phyloP scores from a whole-genome alignment of 192 early-diverging fungal genomes.

The Geosiphon pyriformis region DNA sequence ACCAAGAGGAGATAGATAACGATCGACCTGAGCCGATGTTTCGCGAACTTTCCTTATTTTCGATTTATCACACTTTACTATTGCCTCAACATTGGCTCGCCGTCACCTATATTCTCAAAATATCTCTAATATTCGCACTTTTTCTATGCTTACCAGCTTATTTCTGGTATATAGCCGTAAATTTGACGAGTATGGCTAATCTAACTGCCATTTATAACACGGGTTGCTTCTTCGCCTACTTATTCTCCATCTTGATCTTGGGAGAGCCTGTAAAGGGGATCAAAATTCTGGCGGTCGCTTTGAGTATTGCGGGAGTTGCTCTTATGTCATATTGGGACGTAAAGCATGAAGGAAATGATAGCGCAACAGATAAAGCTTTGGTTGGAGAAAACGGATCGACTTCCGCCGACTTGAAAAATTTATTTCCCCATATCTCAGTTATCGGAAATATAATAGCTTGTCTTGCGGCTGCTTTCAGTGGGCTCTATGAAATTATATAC shows the following conservation, averaged over 20 bases:
- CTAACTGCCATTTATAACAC: slow-evolving; percentile 81
- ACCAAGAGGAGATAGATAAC: background rate
- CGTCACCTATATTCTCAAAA: slow-evolving; percentile 25
- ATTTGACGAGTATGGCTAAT: slow-evolving; percentile 68
- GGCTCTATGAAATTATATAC: slow-evolving; percentile 79
- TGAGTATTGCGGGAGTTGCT: slow-evolving; percentile 65
- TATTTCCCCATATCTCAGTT: slow-evolving; percentile 27
- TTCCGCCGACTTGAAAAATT: too few species aligned
- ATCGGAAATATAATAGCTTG: slow-evolving; percentile 58
- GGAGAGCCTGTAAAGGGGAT: slow-evolving; percentile 52
- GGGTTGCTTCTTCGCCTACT: slow-evolving; percentile 76
- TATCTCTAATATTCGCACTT: slow-evolving; percentile 40
- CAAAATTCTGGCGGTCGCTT: slow-evolving; percentile 59
- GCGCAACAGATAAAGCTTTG: background rate
- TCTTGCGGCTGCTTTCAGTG: slow-evolving; percentile 59
- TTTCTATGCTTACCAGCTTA: slow-evolving; percentile 66
- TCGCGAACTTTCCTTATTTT: background rate
- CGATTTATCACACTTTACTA: background rate
- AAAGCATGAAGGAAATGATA: background rate
- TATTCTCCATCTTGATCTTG: slow-evolving; percentile 68
- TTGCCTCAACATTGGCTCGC: slow-evolving; percentile 7
- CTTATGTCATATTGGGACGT: slow-evolving; percentile 53
- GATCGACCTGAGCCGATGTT: background rate
- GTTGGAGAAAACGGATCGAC: background rate
- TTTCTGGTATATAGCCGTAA: slow-evolving; percentile 74